Base-by-base conservation (phyloP, 208 protist genomes). In the Blastocrithidia nonstop region DNA sequence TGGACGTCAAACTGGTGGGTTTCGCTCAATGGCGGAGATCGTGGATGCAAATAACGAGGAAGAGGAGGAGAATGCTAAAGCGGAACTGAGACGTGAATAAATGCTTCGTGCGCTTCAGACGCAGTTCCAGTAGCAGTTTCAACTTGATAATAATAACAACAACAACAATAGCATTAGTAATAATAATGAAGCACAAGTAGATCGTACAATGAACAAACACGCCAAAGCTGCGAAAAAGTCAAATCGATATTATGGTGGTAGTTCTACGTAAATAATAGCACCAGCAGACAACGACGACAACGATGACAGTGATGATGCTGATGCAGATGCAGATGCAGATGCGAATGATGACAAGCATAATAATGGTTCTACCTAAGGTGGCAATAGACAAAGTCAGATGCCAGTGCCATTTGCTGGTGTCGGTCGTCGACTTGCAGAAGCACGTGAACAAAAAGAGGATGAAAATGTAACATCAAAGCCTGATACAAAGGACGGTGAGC, bases 181-280 rank as follows among this genome's bases (percentile, higher is more conserved):
- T n/a, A n/a, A n/a, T n/a, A n/a, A n/a, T n/a, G n/a, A n/a, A n/a
- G n/a, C n/a, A n/a, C n/a, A n/a, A n/a, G n/a, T n/a, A n/a, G n/a
- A n/a, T n/a, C n/a, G 35, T 16, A 46, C 22, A 22, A 20, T 19
- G 48, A 60, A 28, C 31, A 48, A 20, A 6, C 31, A 11, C n/a
- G 35, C 26, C 24, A n/a, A 20, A 19, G 9, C 29, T 13, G 22
- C 27, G 6, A 71, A 50, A 48, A 86, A 78, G 54, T 68, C 57
- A 15, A 73, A 79, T 36, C 56, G 55, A 9, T 87, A 82, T 49
- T 82, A 70, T 46, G 77, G 69, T 45, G 68, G 75, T 7, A 49
- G 33, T 4, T 79, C 75, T 6, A 85, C 75, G 11, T 66, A 80
- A 43, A 74, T 65, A 33, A 33, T 73, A 6, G 66, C 66, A 6